phyloP scores from a whole-genome alignment of 2,329 filamentous ascomycete genomes.

The Alternaria sp. region DNA sequence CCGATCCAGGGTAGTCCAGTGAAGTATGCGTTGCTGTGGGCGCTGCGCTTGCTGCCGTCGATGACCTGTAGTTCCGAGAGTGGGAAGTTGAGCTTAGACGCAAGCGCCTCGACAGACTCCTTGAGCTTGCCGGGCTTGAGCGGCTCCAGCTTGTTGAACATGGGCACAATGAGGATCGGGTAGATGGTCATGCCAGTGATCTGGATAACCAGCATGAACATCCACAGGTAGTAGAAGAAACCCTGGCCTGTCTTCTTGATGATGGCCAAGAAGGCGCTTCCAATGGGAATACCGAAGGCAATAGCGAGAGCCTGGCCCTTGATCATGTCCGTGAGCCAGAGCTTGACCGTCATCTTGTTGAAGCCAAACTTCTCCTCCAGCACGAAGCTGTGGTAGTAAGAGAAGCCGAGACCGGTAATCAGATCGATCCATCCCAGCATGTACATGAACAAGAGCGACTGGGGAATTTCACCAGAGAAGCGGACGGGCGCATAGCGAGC shows the following conservation, averaged over 20 bases:
- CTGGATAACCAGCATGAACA: slow-evolving; percentile 88
- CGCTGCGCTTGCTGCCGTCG: slow-evolving; percentile 85
- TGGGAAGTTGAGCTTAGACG: slow-evolving; percentile 85
- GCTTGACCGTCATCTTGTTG: slow-evolving; percentile 92
- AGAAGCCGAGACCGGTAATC: slow-evolving; percentile 77
- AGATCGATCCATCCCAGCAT: slow-evolving; percentile 84
- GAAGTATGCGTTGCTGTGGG: slow-evolving; percentile 93
- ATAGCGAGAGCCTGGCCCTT: slow-evolving; percentile 86
- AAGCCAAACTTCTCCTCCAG: slow-evolving; percentile 97
- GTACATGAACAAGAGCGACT: slow-evolving; percentile 92
- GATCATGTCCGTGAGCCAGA: slow-evolving; percentile 89
- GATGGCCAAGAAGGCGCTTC: slow-evolving; percentile 91
- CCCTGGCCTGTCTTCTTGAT: slow-evolving; percentile 90
- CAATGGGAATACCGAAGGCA: slow-evolving; percentile 82
- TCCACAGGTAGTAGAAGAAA: slow-evolving; percentile 98
- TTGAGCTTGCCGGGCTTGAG: slow-evolving; percentile 88
- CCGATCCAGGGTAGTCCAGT: slow-evolving; percentile 86
- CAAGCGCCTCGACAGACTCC: slow-evolving; percentile 82
- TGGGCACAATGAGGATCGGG: slow-evolving; percentile 87
- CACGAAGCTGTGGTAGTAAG: slow-evolving; percentile 93
- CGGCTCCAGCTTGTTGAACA: slow-evolving; percentile 98
- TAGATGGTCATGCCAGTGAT: slow-evolving; percentile 96
- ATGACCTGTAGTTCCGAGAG: slow-evolving; percentile 94
- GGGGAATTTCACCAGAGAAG: slow-evolving; percentile 90
- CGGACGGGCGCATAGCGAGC: slow-evolving; percentile 75